These are phyloP conservation scores for Umbelopsis isabellina DNA, from an alignment of 192 early-diverging fungal genomes.

Conservation along the genomic window DNA sequence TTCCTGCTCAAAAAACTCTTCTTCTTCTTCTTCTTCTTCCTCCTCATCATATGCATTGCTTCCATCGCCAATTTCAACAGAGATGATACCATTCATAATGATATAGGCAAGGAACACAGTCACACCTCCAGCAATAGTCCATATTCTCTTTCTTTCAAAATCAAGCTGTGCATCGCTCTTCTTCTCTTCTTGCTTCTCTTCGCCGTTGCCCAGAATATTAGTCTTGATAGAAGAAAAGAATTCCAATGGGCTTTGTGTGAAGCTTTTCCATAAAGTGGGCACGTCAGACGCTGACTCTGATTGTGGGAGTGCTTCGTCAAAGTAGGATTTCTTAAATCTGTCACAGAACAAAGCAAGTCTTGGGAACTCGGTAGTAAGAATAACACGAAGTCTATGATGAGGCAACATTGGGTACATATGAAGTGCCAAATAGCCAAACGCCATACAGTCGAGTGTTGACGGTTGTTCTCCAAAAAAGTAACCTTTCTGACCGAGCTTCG, in stretches of 20 bases:
- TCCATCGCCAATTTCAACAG: slow-evolving; percentile 44
- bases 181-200: slow-evolving; percentile 29
- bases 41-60: slow-evolving; percentile 48
- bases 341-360: slow-evolving; percentile 64
- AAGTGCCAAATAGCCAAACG: slow-evolving; percentile 83
- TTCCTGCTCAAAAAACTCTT: slow-evolving; percentile 42
- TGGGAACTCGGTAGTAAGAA: slow-evolving; percentile 70
- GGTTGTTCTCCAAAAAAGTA: slow-evolving; percentile 84
- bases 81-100: slow-evolving; percentile 64
- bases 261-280: slow-evolving; percentile 46
- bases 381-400: slow-evolving; percentile 65
- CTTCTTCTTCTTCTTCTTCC: slow-evolving; percentile 45
- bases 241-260: slow-evolving; percentile 36
- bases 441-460: slow-evolving; percentile 78
- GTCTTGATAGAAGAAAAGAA: slow-evolving; percentile 45
- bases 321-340: slow-evolving; percentile 52
- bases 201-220: slow-evolving; percentile 11
- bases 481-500: slow-evolving; percentile 72
- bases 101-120: slow-evolving; percentile 55
- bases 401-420: slow-evolving; percentile 77
- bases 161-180: slow-evolving; percentile 46
- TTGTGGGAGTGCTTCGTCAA: slow-evolving; percentile 33
- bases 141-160: slow-evolving; percentile 57
- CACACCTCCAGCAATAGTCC: slow-evolving; percentile 52
- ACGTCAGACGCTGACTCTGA: slow-evolving; percentile 36